Conservation (phyloP, 148 eudicot species). For the Fagopyrum esculentum region DNA sequence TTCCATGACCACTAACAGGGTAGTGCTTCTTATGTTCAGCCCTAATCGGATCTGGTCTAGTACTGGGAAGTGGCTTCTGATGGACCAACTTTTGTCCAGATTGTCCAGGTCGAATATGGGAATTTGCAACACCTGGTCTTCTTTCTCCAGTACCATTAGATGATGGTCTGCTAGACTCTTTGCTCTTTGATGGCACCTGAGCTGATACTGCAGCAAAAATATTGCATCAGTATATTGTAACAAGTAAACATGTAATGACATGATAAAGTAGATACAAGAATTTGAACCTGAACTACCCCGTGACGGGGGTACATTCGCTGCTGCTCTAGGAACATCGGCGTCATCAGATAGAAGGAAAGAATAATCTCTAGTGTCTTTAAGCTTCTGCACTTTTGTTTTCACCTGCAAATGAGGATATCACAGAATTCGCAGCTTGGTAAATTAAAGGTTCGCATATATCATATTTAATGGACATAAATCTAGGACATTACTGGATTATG, state of each 20-base stretch:
- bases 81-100: constrained; percentile 12
- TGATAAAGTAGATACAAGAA: constrained; percentile 11
- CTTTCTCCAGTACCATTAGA: constrained; percentile 34
- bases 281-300: constrained; percentile 27
- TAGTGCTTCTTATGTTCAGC: constrained; percentile 37
- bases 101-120: constrained; percentile 22
- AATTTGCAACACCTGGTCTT: constrained; percentile 23
- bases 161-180: constrained; percentile 21
- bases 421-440: background rate
- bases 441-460: background rate
- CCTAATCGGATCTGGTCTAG: constrained; percentile 25
- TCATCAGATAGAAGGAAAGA: constrained; percentile 83
- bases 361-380: constrained; percentile 77
- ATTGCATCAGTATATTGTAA: constrained; percentile 38
- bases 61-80: constrained; percentile 27
- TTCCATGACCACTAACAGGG: constrained; percentile 39
- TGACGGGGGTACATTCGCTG: constrained; percentile 26
- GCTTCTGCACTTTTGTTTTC: constrained; percentile 48
- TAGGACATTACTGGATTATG: constrained; percentile 32
- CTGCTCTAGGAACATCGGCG: constrained; percentile 51
- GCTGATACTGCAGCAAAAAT: constrained; percentile 54
- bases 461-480: background rate
- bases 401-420: constrained; percentile 27
- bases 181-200: constrained; percentile 40
- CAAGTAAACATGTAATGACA: constrained; percentile 24